These are phyloP conservation scores for Pisolithus sp. DNA, from an alignment of 768 basidiomycete genomes.

Conservation along the genomic window DNA sequence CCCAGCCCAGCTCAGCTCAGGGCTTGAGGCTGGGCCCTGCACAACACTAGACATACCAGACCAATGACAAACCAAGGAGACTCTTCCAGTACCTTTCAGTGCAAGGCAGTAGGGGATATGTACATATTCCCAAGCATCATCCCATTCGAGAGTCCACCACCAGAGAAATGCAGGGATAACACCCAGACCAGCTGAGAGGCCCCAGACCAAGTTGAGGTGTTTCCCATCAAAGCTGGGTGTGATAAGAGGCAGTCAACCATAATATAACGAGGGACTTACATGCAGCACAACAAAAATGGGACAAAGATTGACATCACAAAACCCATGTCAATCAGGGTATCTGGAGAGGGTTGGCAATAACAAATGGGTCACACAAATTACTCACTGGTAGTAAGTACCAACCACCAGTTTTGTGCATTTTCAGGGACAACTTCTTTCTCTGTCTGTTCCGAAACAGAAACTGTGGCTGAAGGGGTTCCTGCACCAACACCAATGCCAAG, in stretches of 20 bases:
- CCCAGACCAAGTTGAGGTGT: slow-evolving; percentile 84
- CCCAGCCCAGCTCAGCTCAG: too few relatives aligned
- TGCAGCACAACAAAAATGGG: slow-evolving; percentile 84
- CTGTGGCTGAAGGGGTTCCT: slow-evolving; percentile 86
- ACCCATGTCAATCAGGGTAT: slow-evolving; percentile 80
- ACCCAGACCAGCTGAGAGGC: slow-evolving; percentile 78
- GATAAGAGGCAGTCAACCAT: not conserved
- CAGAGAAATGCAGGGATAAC: slow-evolving; percentile 72
- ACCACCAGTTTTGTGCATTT: slow-evolving; percentile 79
- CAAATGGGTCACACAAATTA: slow-evolving; percentile 2
- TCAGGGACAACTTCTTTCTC: slow-evolving; percentile 76
- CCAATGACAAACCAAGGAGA: slow-evolving; percentile 64
- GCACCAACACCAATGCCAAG: slow-evolving; percentile 86
- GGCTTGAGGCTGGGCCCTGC: too few relatives aligned
- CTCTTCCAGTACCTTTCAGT: slow-evolving; percentile 71
- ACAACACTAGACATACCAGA: slow-evolving; percentile 66
- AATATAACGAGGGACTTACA: slow-evolving; percentile 42
- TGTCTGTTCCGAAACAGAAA: slow-evolving; percentile 84
- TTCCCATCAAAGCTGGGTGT: slow-evolving; percentile 57
- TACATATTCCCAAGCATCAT: slow-evolving; percentile 65
- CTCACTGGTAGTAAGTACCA: slow-evolving; percentile 84
- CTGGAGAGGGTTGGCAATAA: slow-evolving; percentile 28
- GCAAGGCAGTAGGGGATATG: slow-evolving; percentile 72
- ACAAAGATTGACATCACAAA: slow-evolving; percentile 78
- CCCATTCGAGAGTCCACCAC: slow-evolving; percentile 78